phyloP scores from a whole-genome alignment of 2,329 filamentous ascomycete species.

The Aspergillus proliferans region DNA sequence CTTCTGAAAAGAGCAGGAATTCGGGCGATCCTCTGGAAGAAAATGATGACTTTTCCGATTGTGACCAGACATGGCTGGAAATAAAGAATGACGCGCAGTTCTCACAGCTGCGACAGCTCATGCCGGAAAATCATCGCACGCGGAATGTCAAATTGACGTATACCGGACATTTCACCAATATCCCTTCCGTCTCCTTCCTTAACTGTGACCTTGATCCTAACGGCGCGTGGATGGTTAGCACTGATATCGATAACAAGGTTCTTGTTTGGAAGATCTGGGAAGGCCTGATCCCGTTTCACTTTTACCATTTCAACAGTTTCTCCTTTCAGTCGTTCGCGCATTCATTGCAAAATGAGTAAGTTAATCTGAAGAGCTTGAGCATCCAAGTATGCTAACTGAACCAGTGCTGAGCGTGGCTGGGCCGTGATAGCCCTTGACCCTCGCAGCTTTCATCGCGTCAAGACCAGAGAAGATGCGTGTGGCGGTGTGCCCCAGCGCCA shows the following conservation, averaged over 20 bases:
- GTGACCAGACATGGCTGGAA: conserved; percentile 29
- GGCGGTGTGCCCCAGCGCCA: conserved; percentile 26
- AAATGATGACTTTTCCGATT: conserved; percentile 11
- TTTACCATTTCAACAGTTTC: conserved; percentile 26
- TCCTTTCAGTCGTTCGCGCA: conserved; percentile 15
- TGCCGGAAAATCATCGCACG: conserved; percentile 29
- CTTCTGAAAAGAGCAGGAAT: conserved; percentile 12
- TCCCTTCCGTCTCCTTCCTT: conserved; percentile 54
- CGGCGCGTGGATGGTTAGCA: conserved; percentile 53
- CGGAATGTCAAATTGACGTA: conserved; percentile 40
- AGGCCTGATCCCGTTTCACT: conserved; percentile 19
- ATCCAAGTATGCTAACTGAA: conserved; percentile 6
- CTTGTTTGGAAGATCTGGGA: conserved; percentile 47
- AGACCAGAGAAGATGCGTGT: conserved; percentile 34
- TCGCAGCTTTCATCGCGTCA: conserved; percentile 32
- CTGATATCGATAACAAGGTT: conserved; percentile 48
- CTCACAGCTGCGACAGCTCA: conserved; percentile 20
- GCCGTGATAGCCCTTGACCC: conserved; percentile 41
- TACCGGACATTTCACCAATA: conserved; percentile 44
- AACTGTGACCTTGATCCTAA: conserved; percentile 52
- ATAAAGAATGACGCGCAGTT: conserved; percentile 22
- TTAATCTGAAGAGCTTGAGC: background rate
- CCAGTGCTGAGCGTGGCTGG: conserved; percentile 36
- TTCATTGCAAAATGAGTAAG: conserved; percentile 22
- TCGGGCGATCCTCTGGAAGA: conserved; percentile 10